Evolutionary conservation across 106 monocot genomes (phyloP).

Genomic region (Iris macrosiphon): DNA sequence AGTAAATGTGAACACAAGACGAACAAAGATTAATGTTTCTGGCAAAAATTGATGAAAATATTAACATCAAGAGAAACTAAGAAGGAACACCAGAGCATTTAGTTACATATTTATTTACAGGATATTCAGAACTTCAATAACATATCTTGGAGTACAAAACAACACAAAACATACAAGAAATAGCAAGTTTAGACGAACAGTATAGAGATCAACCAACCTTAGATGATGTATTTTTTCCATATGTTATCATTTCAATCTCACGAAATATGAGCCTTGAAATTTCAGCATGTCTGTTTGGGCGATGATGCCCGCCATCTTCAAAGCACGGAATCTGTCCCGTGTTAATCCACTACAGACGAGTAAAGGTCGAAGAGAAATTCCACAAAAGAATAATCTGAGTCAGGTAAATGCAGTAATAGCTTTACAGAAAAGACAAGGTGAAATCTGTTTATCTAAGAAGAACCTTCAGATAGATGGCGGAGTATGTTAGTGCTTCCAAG

Average conservation of each 20-base stretch:
- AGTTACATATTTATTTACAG: no score
- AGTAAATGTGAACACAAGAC: no score
- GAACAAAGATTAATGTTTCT: no score
- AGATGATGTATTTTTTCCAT: slow-evolving; percentile 40
- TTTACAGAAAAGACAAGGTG: background rate
- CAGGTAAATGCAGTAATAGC: background rate
- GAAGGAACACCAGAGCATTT: no score
- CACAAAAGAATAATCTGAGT: background rate
- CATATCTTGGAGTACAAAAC: no score
- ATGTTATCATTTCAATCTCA: slow-evolving; percentile 68
- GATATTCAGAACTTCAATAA: no score
- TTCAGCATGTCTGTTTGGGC: slow-evolving; percentile 93
- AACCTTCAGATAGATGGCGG: slow-evolving; percentile 86
- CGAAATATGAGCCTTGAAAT: slow-evolving; percentile 84
- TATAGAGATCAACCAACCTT: slow-evolving; percentile 33
- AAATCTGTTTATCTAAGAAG: background rate
- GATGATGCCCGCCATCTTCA: slow-evolving; percentile 91
- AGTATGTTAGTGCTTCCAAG: slow-evolving; percentile 65
- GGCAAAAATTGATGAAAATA: no score
- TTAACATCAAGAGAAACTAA: no score
- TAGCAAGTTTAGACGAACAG: no score
- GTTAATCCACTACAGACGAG: slow-evolving; percentile 72
- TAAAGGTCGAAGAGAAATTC: background rate
- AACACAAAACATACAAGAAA: no score
- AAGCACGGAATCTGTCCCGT: slow-evolving; percentile 95